Conservation (phyloP, 305 asterid genomes). For the Salvia sclarea region DNA sequence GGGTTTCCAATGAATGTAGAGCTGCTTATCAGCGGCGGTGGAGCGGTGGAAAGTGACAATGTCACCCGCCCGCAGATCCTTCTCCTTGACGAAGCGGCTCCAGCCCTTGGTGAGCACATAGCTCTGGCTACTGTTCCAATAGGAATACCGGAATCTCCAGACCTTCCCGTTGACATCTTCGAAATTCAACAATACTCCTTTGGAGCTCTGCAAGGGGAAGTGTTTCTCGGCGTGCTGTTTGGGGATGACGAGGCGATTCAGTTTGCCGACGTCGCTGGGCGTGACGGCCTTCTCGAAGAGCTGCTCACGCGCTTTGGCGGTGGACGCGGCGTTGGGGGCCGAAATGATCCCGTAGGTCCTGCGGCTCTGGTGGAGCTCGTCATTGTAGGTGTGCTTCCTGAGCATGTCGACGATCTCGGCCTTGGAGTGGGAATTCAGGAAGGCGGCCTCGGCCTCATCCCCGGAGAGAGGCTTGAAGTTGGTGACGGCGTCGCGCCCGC, state of each 20-base stretch:
- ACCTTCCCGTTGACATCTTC: constrained; percentile 58
- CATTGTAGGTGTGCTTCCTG: constrained; percentile 73
- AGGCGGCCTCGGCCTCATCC: constrained; percentile 47
- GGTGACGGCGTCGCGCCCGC: constrained; percentile 86
- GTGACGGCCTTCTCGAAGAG: constrained; percentile 66
- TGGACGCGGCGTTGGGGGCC: too few relatives aligned
- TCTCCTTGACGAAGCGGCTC: constrained; percentile 75
- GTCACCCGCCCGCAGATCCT: constrained; percentile 57
- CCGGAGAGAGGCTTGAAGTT: constrained; percentile 57
- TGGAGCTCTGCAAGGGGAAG: constrained; percentile 47
- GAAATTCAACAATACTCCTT: constrained; percentile 51
- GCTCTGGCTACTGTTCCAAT: constrained; percentile 78
- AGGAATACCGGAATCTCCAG: constrained; percentile 69
- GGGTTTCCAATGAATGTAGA: constrained; percentile 49
- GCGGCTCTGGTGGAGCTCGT: constrained; percentile 75
- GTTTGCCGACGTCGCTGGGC: constrained; percentile 64
- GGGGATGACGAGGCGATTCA: constrained; percentile 57
- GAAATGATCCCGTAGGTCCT: constrained; percentile 39
- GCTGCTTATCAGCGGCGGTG: constrained; percentile 43
- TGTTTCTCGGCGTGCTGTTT: constrained; percentile 67
- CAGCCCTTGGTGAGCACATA: constrained; percentile 70
- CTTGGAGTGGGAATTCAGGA: constrained; percentile 65
- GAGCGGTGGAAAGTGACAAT: constrained; percentile 51
- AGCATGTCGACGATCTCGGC: constrained; percentile 88
- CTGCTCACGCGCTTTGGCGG: constrained; percentile 34